Evolutionary conservation across 352 stramenopile genomes (phyloP).

Genomic region (Phytophthora sp.): DNA sequence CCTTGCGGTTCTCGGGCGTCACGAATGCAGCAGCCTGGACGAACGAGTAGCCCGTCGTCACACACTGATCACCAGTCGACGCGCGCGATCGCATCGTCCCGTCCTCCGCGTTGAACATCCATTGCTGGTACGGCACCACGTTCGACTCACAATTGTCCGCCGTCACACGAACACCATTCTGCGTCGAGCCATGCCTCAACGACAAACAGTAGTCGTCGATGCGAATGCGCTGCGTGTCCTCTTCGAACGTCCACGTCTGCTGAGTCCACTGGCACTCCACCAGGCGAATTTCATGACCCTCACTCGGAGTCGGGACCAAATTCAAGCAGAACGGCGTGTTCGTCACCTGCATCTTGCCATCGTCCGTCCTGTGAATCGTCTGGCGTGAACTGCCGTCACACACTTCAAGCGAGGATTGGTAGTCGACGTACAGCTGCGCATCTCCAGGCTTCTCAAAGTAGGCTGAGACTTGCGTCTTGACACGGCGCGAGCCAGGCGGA

Average conservation of each 20-base stretch:
- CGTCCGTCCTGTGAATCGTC: constrained; percentile 46
- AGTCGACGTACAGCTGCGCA: constrained; percentile 53
- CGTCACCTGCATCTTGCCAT: constrained; percentile 71
- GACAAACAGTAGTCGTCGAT: constrained; percentile 66
- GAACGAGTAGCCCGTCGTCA: constrained; percentile 79
- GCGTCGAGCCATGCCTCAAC: constrained; percentile 59
- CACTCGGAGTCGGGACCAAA: constrained; percentile 35
- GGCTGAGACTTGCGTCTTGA: constrained; percentile 50
- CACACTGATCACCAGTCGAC: constrained; percentile 53
- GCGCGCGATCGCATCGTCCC: constrained; percentile 51
- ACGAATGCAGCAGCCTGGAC: constrained; percentile 70
- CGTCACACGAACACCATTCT: constrained; percentile 51
- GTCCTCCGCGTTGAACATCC: constrained; percentile 53
- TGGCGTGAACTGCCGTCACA: constrained; percentile 75
- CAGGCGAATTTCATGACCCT: constrained; percentile 64
- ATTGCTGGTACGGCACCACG: constrained; percentile 49
- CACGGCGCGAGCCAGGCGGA: constrained; percentile 63
- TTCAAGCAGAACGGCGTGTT: constrained; percentile 62
- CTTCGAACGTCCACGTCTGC: constrained; percentile 67
- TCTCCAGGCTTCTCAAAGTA: constrained; percentile 62
- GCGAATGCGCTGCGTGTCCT: constrained; percentile 42
- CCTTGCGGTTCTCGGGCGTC: constrained; percentile 71
- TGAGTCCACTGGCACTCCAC: constrained; percentile 67
- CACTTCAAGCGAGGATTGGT: constrained; percentile 49
- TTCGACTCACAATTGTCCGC: constrained; percentile 42